Evolutionary conservation across 2,329 filamentous ascomycete genomes (phyloP).

Genomic region (Moelleriella libera): DNA sequence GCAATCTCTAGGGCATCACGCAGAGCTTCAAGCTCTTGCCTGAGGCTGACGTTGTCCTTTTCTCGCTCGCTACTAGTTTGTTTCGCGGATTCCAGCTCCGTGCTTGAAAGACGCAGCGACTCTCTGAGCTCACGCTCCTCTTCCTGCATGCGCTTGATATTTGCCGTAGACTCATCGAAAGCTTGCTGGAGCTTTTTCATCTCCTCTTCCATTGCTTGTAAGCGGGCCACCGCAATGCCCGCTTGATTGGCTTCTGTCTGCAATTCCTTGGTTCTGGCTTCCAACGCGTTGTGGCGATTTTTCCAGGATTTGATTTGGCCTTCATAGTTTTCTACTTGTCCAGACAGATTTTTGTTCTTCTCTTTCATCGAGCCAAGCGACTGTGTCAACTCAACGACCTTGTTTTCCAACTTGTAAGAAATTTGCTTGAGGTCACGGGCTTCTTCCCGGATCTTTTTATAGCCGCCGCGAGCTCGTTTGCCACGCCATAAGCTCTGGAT

Average conservation of each 20-base stretch:
- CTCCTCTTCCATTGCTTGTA: slow-evolving; percentile 87
- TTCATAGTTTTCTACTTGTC: slow-evolving; percentile 91
- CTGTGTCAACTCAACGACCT: slow-evolving; percentile 96
- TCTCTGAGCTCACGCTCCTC: slow-evolving; percentile 81
- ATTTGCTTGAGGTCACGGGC: slow-evolving; percentile 98
- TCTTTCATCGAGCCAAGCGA: slow-evolving; percentile 82
- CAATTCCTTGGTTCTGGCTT: slow-evolving; percentile 81
- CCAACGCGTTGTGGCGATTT: slow-evolving; percentile 77
- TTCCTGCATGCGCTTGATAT: slow-evolving; percentile 87
- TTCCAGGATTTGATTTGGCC: slow-evolving; percentile 94
- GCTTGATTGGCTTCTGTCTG: slow-evolving; percentile 96
- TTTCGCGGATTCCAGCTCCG: slow-evolving; percentile 69
- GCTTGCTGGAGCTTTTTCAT: slow-evolving; percentile 82
- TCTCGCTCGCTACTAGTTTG: slow-evolving; percentile 64
- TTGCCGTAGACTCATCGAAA: slow-evolving; percentile 80
- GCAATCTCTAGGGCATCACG: slow-evolving; percentile 87
- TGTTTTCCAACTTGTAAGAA: slow-evolving; percentile 98
- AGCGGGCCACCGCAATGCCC: slow-evolving; percentile 81
- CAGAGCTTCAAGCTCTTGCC: slow-evolving; percentile 78
- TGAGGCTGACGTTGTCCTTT: slow-evolving; percentile 70
- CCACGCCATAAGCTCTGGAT: slow-evolving; percentile 92
- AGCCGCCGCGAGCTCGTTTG: slow-evolving; percentile 62
- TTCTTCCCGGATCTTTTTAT: slow-evolving; percentile 88
- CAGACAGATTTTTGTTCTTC: slow-evolving; percentile 80
- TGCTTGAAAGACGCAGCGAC: slow-evolving; percentile 61